A percentile compares a stretch with the other conserved stretches of the same genome.
These are phyloP conservation scores for Eucalyptus fibrosa DNA, from an alignment of 345 rosid species.

Conservation along the genomic window DNA sequence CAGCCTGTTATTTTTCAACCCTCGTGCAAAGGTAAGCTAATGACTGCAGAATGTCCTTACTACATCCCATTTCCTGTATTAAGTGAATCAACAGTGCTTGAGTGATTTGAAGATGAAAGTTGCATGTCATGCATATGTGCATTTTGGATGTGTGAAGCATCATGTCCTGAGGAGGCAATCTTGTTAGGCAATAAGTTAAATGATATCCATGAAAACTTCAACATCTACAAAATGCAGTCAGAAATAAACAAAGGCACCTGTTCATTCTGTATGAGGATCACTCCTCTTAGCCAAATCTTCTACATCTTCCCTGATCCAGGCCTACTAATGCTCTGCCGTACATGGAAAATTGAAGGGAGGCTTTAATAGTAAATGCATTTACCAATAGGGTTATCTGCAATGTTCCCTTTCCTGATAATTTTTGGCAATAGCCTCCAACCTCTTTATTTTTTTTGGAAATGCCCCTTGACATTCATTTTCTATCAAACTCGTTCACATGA, in stretches of 20 bases:
- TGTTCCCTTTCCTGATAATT: neutral
- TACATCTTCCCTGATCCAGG: neutral
- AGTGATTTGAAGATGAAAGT: neutral
- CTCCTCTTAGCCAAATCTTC: neutral
- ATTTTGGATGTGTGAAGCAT: neutral
- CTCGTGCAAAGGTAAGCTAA: conserved; percentile 65
- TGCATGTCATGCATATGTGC: neutral
- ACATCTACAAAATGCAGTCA: neutral
- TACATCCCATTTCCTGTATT: neutral
- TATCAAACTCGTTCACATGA: neutral
- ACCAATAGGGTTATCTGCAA: neutral
- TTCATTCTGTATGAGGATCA: neutral
- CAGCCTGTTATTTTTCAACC: conserved; percentile 63
- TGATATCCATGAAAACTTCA: neutral
- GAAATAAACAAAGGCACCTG: neutral
- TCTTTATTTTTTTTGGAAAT: neutral
- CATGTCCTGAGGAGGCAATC: neutral
- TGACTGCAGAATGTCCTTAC: neutral
- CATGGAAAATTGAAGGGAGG: neutral
- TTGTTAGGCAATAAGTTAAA: neutral
- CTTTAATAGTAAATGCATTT: neutral
- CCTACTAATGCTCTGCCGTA: neutral
- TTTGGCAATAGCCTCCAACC: neutral
- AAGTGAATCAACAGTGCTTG: neutral
- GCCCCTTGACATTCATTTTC: neutral